These are phyloP conservation scores for Fusarium sp. DNA, from an alignment of 2,329 filamentous ascomycete species.

Conservation along the genomic window DNA sequence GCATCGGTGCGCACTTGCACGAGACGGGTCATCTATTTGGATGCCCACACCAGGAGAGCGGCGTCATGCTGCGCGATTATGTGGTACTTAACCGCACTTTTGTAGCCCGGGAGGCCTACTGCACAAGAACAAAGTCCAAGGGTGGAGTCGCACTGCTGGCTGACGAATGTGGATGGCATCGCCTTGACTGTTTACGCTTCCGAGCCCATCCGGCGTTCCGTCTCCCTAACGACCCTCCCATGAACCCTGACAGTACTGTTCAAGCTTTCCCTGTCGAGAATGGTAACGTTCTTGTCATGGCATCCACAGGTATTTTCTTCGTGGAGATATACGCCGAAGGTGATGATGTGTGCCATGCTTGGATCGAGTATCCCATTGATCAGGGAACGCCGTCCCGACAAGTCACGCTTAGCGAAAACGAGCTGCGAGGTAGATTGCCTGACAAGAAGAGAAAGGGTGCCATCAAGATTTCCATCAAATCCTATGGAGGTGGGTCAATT, in stretches of 20 bases:
- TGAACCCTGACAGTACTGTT: constrained; percentile 77
- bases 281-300: constrained; percentile 79
- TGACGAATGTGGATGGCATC: constrained; percentile 93
- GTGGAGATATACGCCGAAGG: constrained; percentile 84
- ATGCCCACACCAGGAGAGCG: constrained; percentile 87
- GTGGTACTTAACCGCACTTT: constrained; percentile 87
- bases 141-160: constrained; percentile 79
- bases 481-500: constrained; percentile 78
- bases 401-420: constrained; percentile 78
- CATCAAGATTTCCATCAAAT: constrained; percentile 80
- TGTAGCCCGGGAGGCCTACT: constrained; percentile 83
- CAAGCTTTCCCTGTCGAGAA: constrained; percentile 89
- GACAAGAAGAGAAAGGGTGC: constrained; percentile 78
- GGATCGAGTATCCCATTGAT: constrained; percentile 81
- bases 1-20: constrained; percentile 92
- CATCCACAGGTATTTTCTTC: constrained; percentile 84
- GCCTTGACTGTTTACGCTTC: constrained; percentile 89
- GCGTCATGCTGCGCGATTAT: constrained; percentile 94
- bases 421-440: constrained; percentile 77
- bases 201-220: constrained; percentile 91
- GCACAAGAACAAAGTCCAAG: constrained; percentile 85
- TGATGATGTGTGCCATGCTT: constrained; percentile 83
- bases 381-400: constrained; percentile 75
- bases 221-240: constrained; percentile 77
- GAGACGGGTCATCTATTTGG: constrained; percentile 92